Evolutionary conservation across 1,139 yeast genomes (phyloP).

Genomic region (Yamadazyma dushanensis): DNA sequence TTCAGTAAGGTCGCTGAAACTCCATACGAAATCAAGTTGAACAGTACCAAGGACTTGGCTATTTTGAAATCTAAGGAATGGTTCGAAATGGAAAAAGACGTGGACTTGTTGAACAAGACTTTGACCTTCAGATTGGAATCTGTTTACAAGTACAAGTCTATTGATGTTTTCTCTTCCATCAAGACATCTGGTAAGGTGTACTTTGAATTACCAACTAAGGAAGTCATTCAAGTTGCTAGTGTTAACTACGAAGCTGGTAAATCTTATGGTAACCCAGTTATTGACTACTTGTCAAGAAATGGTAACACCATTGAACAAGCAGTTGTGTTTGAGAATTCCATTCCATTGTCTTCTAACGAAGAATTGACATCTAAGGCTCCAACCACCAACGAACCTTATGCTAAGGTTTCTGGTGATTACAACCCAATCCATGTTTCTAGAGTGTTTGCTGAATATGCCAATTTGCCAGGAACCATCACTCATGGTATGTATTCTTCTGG

Average conservation of each 20-base stretch:
- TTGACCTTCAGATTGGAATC: constrained; percentile 91
- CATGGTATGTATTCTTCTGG: constrained; percentile 99
- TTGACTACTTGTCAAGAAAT: constrained; percentile 87
- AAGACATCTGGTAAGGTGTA: constrained; percentile 81
- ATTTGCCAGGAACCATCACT: constrained; percentile 94
- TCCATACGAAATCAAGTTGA: constrained; percentile 76
- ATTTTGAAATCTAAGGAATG: constrained; percentile 94
- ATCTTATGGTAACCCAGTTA: constrained; percentile 96
- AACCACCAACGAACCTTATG: constrained; percentile 90
- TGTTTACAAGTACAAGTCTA: constrained; percentile 76
- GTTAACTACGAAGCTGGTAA: constrained; percentile 89
- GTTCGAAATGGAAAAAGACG: constrained; percentile 79
- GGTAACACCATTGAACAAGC: constrained; percentile 96
- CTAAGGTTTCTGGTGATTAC: constrained; percentile 96
- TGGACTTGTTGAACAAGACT: constrained; percentile 74
- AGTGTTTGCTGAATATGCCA: constrained; percentile 90
- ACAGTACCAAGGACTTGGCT: constrained; percentile 85
- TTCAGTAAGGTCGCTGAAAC: constrained; percentile 87
- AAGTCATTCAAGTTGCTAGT: constrained; percentile 81
- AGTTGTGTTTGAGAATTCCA: constrained; percentile 81
- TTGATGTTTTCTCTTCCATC: constrained; percentile 74
- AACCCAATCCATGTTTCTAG: constrained; percentile 98
- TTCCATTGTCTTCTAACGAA: constrained; percentile 83
- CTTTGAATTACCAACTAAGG: constrained; percentile 91
- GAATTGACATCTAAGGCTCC: constrained; percentile 75